Evolutionary conservation across 805 yeast species (phyloP).

Genomic region (Spathaspora hagerdaliae): DNA sequence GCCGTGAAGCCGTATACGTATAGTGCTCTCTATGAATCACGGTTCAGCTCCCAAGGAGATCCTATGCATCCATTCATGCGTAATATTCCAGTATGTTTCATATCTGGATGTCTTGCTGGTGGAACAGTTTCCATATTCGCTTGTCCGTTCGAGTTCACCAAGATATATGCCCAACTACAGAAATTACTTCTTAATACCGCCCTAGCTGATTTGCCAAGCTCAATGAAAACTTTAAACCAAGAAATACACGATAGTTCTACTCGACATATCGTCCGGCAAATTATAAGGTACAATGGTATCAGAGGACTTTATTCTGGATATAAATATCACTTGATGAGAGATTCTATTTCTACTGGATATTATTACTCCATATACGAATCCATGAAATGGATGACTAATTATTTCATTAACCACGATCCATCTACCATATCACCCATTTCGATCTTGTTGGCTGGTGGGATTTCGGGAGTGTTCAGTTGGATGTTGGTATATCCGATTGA

Average conservation of each 20-base stretch:
- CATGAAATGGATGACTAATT: slow-evolving; percentile 49
- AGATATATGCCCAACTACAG: slow-evolving; percentile 75
- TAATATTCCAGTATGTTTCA: slow-evolving; percentile 41
- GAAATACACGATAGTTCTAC: slow-evolving; percentile 18
- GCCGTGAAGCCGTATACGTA: slow-evolving; percentile 41
- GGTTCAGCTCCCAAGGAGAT: background rate
- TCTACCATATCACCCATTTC: slow-evolving; percentile 25
- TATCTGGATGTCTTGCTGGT: slow-evolving; percentile 68
- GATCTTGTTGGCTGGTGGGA: slow-evolving; percentile 62
- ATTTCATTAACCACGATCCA: slow-evolving; percentile 22
- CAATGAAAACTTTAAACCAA: slow-evolving; percentile 10
- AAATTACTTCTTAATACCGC: slow-evolving; percentile 32
- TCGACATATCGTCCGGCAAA: slow-evolving; percentile 44
- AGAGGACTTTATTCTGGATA: slow-evolving; percentile 71
- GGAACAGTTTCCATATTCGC: slow-evolving; percentile 59
- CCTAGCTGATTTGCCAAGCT: slow-evolving; percentile 11
- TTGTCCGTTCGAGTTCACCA: slow-evolving; percentile 84
- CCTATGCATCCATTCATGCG: slow-evolving; percentile 34
- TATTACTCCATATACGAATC: slow-evolving; percentile 77
- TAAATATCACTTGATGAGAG: slow-evolving; percentile 63
- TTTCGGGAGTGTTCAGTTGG: slow-evolving; percentile 77
- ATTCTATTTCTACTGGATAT: slow-evolving; percentile 64
- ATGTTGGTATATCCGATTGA: slow-evolving; percentile 73
- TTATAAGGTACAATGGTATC: slow-evolving; percentile 57
- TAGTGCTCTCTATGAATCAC: slow-evolving; percentile 9